These are phyloP conservation scores for Hortiboletus flavorubellus DNA, from an alignment of 768 basidiomycete genomes.

Conservation along the genomic window DNA sequence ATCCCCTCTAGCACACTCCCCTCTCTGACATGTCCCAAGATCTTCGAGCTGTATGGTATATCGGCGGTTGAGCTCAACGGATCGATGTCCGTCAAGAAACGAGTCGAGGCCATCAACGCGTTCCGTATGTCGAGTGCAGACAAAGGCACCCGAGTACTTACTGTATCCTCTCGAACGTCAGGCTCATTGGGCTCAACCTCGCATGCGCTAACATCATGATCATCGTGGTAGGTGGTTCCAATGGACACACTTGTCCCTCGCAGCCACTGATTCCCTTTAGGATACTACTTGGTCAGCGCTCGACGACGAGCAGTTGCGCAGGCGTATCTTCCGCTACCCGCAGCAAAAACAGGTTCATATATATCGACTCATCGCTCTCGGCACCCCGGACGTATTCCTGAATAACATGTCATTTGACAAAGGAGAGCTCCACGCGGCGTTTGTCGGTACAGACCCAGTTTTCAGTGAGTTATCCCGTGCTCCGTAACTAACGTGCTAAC, in stretches of 20 bases:
- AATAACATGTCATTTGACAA: conserved; percentile 25
- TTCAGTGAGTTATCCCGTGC: too few relatives aligned
- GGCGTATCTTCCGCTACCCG: conserved; percentile 11
- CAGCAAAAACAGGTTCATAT: conserved; percentile 17
- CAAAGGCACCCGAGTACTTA: conserved; percentile 1
- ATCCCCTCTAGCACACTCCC: too few relatives aligned
- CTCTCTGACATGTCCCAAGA: background rate
- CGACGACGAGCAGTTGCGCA: conserved; percentile 17
- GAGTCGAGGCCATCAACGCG: too few relatives aligned
- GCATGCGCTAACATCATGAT: conserved; percentile 15
- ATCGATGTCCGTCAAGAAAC: background rate
- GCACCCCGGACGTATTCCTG: conserved; percentile 16
- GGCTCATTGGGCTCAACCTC: conserved; percentile 11
- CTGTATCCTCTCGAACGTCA: conserved; percentile 14
- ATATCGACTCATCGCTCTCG: conserved; percentile 10
- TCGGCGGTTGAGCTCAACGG: background rate
- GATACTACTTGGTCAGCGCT: conserved; percentile 23
- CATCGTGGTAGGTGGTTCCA: conserved; percentile 2
- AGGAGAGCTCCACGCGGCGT: background rate
- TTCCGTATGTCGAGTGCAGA: background rate
- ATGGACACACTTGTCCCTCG: background rate
- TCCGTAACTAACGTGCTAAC: too few relatives aligned
- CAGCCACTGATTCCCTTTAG: background rate
- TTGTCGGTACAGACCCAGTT: background rate
- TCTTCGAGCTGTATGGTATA: conserved; percentile 8